A percentile compares a stretch with the other conserved stretches of the same genome.
Evolutionary conservation across 108 stramenopile genomes (phyloP).

Genomic region (Aurantiochytrium sp.): DNA sequence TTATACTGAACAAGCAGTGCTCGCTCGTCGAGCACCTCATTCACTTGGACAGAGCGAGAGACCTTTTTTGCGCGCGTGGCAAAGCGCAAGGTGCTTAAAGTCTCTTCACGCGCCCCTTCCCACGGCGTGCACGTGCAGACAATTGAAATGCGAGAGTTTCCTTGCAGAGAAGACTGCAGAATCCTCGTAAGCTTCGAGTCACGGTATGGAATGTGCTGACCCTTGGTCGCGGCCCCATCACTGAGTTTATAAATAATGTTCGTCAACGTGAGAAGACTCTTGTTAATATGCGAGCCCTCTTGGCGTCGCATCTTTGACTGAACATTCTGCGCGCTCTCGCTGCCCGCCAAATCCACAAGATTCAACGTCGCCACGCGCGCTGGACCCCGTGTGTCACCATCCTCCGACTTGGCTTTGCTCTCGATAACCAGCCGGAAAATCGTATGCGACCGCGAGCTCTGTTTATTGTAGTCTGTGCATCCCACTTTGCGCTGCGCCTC

Average conservation of each 20-base stretch:
- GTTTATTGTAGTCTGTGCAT: constrained; percentile 27
- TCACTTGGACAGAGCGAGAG: neutral
- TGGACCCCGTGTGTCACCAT: neutral
- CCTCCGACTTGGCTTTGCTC: constrained; percentile 3
- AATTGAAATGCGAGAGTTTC: constrained; percentile 86
- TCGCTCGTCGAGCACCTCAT: neutral
- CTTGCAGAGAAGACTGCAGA: constrained; percentile 26
- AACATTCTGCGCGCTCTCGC: neutral
- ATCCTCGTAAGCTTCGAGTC: constrained; percentile 11
- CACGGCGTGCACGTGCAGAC: constrained; percentile 83
- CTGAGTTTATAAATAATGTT: constrained; percentile 89
- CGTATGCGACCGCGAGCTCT: constrained; percentile 31
- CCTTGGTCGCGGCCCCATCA: constrained; percentile 63
- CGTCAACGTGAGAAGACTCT: constrained; percentile 51
- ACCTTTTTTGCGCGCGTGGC: constrained; percentile 64
- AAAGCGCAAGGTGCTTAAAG: constrained; percentile 82
- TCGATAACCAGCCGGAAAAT: constrained; percentile 18
- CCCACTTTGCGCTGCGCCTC: constrained; percentile 19
- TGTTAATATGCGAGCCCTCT: constrained; percentile 79
- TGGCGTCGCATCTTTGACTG: constrained; percentile 40
- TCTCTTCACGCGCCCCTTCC: constrained; percentile 79
- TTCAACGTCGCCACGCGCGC: neutral
- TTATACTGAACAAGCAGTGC: neutral
- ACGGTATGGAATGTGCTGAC: constrained; percentile 1
- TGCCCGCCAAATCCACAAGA: constrained; percentile 16